Evolutionary conservation across 768 basidiomycete genomes (phyloP), one percentile per base, ranked within the genome.

Genomic region (Tubosaeta sp.): DNA sequence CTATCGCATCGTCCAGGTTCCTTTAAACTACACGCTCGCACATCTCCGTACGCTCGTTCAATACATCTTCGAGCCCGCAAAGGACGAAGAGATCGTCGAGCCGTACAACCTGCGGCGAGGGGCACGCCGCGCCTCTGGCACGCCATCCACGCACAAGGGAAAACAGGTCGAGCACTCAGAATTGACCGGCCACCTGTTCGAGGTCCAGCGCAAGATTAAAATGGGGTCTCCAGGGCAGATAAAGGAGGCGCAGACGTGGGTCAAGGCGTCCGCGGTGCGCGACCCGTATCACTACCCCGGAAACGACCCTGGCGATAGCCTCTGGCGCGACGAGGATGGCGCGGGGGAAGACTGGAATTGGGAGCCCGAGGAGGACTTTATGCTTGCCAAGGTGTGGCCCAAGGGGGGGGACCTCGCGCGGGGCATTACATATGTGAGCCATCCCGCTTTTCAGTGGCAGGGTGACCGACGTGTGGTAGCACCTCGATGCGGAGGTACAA

Each of bases 351-450:
- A 72, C 9, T 86, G 85, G 80, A 75, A 72, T 38, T 88, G 86
- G 86, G 78, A 82, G 46, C 78, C 81, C 3, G 87, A 88, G 61
- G 83, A 86, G 59, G 86, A 86, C 55, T 76, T 79, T 44, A 78
- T 78, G 0, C 64, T 88, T 13, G 74, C 63, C 8, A 78, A 82
- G 59, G 79, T 79, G 5, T 89, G 85, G 84, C 74, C 76, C 0
- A 67, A 71, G 5, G 68, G 71, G 1, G 69, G 68, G 2, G 74
- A 74, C 43, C 74, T 70, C 7, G 51, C 64, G 33, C 53, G 78
- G 11, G 86, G 75, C 1, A 78, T 88, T 33, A 66, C 84, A 50
- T 88, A 87, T 61, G 86, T 88, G 60, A 53, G 84, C 9, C 74
- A 33, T 46, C 26, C 43, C 12, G 26, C 8, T 16, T 22, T 33